Conservation (phyloP, 345 rosid species). For the Syzygium jambos region DNA sequence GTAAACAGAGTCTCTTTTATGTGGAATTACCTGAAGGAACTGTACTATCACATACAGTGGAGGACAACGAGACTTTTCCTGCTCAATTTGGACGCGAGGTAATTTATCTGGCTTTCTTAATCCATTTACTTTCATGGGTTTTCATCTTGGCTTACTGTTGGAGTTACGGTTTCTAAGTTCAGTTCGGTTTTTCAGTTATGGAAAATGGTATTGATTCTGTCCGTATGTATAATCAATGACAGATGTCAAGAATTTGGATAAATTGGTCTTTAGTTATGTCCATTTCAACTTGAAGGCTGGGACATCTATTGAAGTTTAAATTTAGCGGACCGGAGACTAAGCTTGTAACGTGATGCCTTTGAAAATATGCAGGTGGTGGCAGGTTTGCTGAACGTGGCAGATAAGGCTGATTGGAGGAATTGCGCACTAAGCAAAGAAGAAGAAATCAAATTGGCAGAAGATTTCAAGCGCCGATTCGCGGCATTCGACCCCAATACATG, state of each 20-base stretch:
- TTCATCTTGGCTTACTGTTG: neutral
- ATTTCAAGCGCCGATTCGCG: conserved; percentile 58
- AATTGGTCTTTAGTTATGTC: neutral
- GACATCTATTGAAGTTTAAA: neutral
- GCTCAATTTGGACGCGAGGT: conserved; percentile 96
- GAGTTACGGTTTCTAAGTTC: neutral
- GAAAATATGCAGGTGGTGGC: conserved; percentile 60
- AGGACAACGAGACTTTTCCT: conserved; percentile 75
- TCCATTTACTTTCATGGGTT: neutral
- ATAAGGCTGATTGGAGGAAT: conserved; percentile 82
- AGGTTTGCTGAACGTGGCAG: conserved; percentile 73
- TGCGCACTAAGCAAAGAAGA: conserved; percentile 64
- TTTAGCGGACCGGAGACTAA: neutral
- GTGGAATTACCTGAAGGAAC: conserved; percentile 74
- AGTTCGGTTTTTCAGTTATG: neutral
- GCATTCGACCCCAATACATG: conserved; percentile 55
- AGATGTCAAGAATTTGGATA: neutral
- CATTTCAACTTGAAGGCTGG: neutral
- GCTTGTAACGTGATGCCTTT: neutral
- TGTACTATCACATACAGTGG: conserved; percentile 44
- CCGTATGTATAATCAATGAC: neutral
- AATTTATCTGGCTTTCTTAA: neutral
- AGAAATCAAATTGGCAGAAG: conserved; percentile 48
- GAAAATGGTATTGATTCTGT: neutral
- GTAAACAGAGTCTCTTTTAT: conserved; percentile 57